Evolutionary conservation across 371 early-diverging fungal species (phyloP), one percentile per base, ranked within the genome.

Genomic region (Cokeromyces recurvatus): DNA sequence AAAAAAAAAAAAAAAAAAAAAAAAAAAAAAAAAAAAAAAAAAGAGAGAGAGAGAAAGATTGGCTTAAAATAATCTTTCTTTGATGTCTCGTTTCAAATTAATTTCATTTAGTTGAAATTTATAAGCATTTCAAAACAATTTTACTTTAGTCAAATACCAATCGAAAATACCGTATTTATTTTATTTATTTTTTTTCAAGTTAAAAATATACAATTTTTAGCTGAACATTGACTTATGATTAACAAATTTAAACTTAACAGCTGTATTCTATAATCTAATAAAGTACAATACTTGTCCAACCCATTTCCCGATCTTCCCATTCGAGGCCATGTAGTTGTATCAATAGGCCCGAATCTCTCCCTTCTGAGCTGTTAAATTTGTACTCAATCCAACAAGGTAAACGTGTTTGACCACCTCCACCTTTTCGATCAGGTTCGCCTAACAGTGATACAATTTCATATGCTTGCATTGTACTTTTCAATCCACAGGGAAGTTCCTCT

Each of bases 241-340:
- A n/a, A n/a, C n/a, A n/a, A n/a, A n/a, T n/a, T n/a, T n/a, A n/a
- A n/a, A n/a, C n/a, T n/a, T n/a, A n/a, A n/a, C n/a, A n/a, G n/a
- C n/a, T n/a, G n/a, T n/a, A n/a, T n/a, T n/a, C n/a, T n/a, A n/a
- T 29, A 11, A 11, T 36, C 37, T 53, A 52, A 52, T 55, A 66
- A n/a, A 66, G 43, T 10, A 56, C 61, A 31, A 69, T 43, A 19
- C 63, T 65, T 29, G 66, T 60, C 74, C 70, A 74, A 1, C 74
- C 70, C 74, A 74, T 69, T 32, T 67, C 66, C 24, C 74, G 64
- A 48, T 74, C 74, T 27, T 74, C 74, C 74, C 74, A 74, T 48
- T 74, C 68, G 16, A 70, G 51, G 6, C 74, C 74, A 49, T 74
- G 68, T 5, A 74, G 39, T 41, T 71, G 67, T 31, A 75, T 66